Evolutionary conservation across 768 basidiomycete species (phyloP), one percentile per base, ranked within the genome.

Genomic region (Tylopilus plumbeoviolaceoides): DNA sequence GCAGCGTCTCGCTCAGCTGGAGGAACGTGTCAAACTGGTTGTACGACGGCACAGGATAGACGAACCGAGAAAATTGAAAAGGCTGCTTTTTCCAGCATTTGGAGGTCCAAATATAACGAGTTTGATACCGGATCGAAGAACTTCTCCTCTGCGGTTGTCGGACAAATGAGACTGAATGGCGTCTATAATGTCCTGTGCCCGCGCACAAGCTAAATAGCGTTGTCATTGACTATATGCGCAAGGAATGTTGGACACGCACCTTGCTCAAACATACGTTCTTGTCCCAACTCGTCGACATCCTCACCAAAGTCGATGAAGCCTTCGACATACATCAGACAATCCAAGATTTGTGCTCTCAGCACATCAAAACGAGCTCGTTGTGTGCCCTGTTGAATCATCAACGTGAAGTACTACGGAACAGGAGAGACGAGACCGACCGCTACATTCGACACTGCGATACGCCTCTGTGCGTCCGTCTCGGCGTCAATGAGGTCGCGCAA

Each of bases 291-390:
- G 62, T 95, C 93, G 14, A 71, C 63, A 27, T 86, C 89, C 70
- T 97, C 93, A 7, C 91, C 91, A 68, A 95, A 97, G 67, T 95
- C 93, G 49, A 97, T 94, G 18, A 95, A 71, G 1, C 93, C 94
- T 69, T 97, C 94, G 5, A 91, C 75, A 56, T 84, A 78, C 11
- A 93, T 84, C 20, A 92, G 78, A 46, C 85, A 87, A 27, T 79
- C 74, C 21, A 95, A 79, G 17, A 91, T 84, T 12, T 82, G 77
- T 7, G 69, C 67, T 48, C 93, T 75, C 45, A 95, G 68, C 5
- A 76, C 63, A 44, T 89, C 84, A 55, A 87, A 87, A 46, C 78
- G 78, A 10, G 72, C 71, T 45, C 80, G 74, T 28, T 80, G 77
- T 17, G 71, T 65, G 35, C 93, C 93, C 90, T 94, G 57, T n/a